Percentiles rank a stretch among this genome's conserved stretches.
These are phyloP conservation scores for Ceratobasidium sp. DNA, from an alignment of 1,284 basidiomycete genomes.

Conservation along the genomic window DNA sequence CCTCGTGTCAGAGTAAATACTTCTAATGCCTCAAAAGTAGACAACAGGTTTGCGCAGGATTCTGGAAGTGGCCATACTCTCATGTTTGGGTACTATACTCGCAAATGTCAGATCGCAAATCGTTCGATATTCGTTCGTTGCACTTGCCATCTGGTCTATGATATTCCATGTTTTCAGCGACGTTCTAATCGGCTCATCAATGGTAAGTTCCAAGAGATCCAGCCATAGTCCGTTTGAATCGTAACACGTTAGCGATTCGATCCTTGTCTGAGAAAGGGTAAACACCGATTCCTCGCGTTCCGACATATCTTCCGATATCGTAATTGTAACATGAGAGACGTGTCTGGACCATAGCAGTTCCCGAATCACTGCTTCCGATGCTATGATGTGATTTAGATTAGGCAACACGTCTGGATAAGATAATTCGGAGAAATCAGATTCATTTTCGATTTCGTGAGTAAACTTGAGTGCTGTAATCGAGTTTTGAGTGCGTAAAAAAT, in stretches of 20 bases:
- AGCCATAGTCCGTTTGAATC: background rate
- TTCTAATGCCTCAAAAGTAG: background rate
- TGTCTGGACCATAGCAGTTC: background rate
- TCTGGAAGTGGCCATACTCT: background rate
- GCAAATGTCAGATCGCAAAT: background rate
- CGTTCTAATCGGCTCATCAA: background rate
- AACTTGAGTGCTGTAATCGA: background rate
- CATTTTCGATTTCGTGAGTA: background rate
- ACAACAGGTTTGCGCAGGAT: background rate
- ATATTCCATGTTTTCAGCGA: background rate
- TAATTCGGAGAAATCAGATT: background rate
- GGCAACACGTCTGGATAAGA: no score
- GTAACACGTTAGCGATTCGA: background rate
- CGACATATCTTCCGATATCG: background rate
- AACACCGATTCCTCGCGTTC: background rate
- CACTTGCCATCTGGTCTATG: background rate
- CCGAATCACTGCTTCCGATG: background rate
- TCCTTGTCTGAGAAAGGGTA: background rate
- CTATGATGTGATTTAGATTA: background rate
- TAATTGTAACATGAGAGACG: background rate
- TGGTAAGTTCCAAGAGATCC: background rate
- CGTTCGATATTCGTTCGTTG: background rate
- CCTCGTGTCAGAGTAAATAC: background rate
- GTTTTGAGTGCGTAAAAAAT: background rate
- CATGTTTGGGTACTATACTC: background rate